Evolutionary conservation across 2,329 filamentous ascomycete genomes (phyloP).

Genomic region (Knoxdaviesia proteae): DNA sequence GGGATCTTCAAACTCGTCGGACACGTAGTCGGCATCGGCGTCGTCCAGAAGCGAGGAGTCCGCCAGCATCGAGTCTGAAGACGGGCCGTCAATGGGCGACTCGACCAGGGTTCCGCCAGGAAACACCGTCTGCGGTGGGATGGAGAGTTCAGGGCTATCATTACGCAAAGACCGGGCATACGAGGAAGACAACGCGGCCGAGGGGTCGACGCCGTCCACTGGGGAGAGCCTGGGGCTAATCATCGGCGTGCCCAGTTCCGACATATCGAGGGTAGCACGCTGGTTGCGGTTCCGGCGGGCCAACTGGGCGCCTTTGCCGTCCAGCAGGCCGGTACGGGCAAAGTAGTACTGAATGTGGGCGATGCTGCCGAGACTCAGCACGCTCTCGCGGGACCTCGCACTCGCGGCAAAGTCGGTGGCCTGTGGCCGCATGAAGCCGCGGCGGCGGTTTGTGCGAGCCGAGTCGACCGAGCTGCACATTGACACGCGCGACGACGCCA

Average conservation of each 20-base stretch:
- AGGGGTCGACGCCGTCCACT: slow-evolving; percentile 22
- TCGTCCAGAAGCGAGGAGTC: no score
- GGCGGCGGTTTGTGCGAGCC: slow-evolving; percentile 28
- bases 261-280: slow-evolving; percentile 35
- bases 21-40: no score
- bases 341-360: slow-evolving; percentile 98
- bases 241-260: slow-evolving; percentile 20
- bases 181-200: no score
- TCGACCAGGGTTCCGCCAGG: slow-evolving; percentile 18
- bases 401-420: slow-evolving; percentile 80
- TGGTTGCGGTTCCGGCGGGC: slow-evolving; percentile 49
- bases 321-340: slow-evolving; percentile 75
- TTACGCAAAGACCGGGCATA: slow-evolving; percentile 33
- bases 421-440: slow-evolving; percentile 75
- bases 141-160: slow-evolving; percentile 32
- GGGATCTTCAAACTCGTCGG: slow-evolving; percentile 42
- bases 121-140: no score
- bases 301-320: slow-evolving; percentile 78
- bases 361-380: slow-evolving; percentile 90
- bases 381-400: slow-evolving; percentile 75
- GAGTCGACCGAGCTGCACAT: slow-evolving; percentile 10
- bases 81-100: slow-evolving; percentile 21
- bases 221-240: slow-evolving; percentile 12
- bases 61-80: no score
- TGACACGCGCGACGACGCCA: no score